Evolutionary conservation across 129 eudicot species (phyloP).

Genomic region (Helichrysum umbraculigerum): DNA sequence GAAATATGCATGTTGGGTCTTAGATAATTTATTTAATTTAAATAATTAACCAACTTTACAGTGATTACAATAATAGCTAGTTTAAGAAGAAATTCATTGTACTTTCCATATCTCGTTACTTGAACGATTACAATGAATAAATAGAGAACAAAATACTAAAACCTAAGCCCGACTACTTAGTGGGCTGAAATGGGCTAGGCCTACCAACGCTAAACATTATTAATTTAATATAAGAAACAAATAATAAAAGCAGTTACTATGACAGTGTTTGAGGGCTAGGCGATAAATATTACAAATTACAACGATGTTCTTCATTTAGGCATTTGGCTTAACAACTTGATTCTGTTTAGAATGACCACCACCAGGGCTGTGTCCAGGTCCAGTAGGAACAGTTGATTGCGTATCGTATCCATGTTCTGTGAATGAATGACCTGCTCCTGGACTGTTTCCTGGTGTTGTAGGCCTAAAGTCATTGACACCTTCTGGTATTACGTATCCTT

Average conservation of each 20-base stretch:
- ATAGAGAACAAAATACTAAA: no score
- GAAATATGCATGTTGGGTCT: neutral
- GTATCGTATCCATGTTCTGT: constrained; percentile 16
- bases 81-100: neutral
- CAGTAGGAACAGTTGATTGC: constrained; percentile 35
- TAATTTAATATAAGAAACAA: neutral
- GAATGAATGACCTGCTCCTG: constrained; percentile 51
- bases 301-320: constrained; percentile 18
- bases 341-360: constrained; percentile 45
- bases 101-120: no score
- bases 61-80: constrained; percentile 14
- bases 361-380: constrained; percentile 61
- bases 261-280: neutral
- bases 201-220: no score
- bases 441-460: constrained; percentile 60
- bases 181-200: no score
- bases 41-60: constrained; percentile 13
- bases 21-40: constrained; percentile 22
- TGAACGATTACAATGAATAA: no score
- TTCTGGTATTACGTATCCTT: constrained; percentile 15
- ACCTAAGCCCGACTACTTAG: no score
- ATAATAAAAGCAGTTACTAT: neutral
- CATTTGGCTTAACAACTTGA: constrained; percentile 32
- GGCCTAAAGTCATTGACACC: constrained; percentile 35
- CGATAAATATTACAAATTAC: constrained; percentile 11